Base-by-base conservation (phyloP, 352 stramenopile species). In the Globisporangium nodosum region DNA sequence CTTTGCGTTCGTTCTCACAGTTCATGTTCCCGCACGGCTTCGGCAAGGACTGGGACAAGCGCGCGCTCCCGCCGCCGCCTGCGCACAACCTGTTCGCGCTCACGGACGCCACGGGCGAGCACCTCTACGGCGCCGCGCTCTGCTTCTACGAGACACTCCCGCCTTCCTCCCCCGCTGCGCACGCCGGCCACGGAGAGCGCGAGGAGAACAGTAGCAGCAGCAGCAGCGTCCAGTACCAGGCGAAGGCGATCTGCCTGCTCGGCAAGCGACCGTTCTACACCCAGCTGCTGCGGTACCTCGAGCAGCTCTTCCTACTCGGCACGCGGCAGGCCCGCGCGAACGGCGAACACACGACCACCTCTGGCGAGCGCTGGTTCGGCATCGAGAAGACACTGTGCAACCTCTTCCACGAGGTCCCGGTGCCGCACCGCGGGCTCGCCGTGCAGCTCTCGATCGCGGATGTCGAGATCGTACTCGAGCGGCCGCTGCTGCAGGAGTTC, bases 1-100 rank as follows among this genome's bases (percentile, higher is more conserved):
- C 11, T 13, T 15, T 9, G 5, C 33, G 8, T 37, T 0, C 5
- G 5, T 37, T 37, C 33, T 37, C n/a, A 49, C 24, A 85, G 75
- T 82, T 85, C 58, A 68, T 78, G 52, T 85, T 82, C 49, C 75
- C 72, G 3, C 67, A 78, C 37, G 61, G 65, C 16, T 82, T 76
- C 33, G 72, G 64, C 0, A 24, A 56, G 24, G 66, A 69, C 49
- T 74, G 65, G 61, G 60, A 76, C 43, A 62, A 61, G 15, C 56
- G 56, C 1, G 63, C 61, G 12, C 42, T 70, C 20, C 61, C 72
- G 18, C 72, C 72, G 0, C 75, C 75, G 4, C 69, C 75, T 3
- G 66, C 67, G 18, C 74, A 85, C 63, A 74, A 85, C 49, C 37
- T 79, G 5, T 85, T 85, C 55, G 74, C 70, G 11, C 58, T 85